Evolutionary conservation across 306 rosid genomes (phyloP).

Genomic region (Casuarina glauca): DNA sequence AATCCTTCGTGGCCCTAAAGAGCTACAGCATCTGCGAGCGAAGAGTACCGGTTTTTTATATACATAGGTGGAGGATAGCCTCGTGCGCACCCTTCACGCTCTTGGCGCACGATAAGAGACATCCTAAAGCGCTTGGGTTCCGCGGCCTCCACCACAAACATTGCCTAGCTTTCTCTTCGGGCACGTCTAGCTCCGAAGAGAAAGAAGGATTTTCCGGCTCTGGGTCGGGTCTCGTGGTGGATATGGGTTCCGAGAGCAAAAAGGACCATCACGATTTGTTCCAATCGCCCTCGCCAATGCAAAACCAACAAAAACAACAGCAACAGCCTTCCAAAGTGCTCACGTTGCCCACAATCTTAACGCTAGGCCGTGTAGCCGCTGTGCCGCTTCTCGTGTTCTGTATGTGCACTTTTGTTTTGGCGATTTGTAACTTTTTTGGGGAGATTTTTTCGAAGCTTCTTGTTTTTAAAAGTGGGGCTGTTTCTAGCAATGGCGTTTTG

Average conservation of each 20-base stretch:
- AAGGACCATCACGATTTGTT: constrained; percentile 30
- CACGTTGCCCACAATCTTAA: constrained; percentile 82
- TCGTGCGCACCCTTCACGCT: constrained; percentile 30
- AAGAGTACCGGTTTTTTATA: constrained; percentile 5
- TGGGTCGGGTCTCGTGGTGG: constrained; percentile 43
- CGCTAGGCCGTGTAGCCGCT: constrained; percentile 91
- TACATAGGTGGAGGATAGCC: constrained; percentile 28
- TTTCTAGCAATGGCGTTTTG: constrained; percentile 15
- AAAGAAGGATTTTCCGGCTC: constrained; percentile 33
- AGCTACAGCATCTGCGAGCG: background rate
- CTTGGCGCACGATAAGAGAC: constrained; percentile 35
- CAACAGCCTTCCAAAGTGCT: constrained; percentile 61
- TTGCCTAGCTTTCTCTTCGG: background rate
- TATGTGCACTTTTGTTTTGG: constrained; percentile 30
- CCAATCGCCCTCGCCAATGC: constrained; percentile 28
- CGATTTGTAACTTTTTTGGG: background rate
- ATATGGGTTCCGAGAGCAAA: constrained; percentile 56
- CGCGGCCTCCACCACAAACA: constrained; percentile 19
- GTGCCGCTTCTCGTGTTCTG: constrained; percentile 80
- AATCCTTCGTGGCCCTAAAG: constrained; percentile 7
- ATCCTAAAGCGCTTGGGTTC: constrained; percentile 32
- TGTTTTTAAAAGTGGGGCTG: background rate
- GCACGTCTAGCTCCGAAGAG: constrained; percentile 16
- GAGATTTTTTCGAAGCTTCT: background rate
- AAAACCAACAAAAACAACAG: constrained; percentile 20